Conservation (phyloP, 768 basidiomycete genomes). For the Mycena galopus region DNA sequence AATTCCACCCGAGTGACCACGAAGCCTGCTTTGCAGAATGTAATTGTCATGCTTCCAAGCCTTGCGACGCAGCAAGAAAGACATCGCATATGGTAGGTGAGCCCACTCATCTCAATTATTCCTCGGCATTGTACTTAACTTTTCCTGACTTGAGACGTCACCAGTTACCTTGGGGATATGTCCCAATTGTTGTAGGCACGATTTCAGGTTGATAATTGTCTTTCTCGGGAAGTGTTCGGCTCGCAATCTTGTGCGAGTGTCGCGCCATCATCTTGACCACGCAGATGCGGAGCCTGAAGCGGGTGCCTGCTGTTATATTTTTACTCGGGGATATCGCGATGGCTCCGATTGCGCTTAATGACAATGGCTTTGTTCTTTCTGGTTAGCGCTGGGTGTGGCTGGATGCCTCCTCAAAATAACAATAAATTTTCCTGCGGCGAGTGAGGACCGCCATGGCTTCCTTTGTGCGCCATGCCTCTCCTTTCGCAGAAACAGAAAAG, state of each 20-base stretch:
- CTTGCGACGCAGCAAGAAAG: conserved; percentile 16
- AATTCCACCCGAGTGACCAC: conserved; percentile 32
- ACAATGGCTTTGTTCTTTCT: neutral
- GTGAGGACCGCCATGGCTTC: conserved; percentile 20
- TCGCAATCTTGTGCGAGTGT: neutral
- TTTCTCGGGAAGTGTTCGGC: conserved; percentile 7
- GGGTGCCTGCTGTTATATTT: neutral
- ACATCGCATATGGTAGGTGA: conserved; percentile 15
- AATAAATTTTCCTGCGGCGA: conserved; percentile 15
- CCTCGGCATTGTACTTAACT: conserved; percentile 13
- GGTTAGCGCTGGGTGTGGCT: too few species aligned
- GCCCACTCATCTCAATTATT: conserved; percentile 7
- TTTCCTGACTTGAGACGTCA: neutral
- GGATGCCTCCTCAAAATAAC: neutral
- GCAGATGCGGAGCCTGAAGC: conserved; percentile 1
- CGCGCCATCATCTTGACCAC: conserved; percentile 2
- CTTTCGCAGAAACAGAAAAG: conserved; percentile 24
- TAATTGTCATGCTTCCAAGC: conserved; percentile 22
- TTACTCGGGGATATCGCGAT: conserved; percentile 12
- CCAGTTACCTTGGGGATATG: conserved; percentile 18
- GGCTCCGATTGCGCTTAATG: neutral
- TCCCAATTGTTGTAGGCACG: conserved; percentile 15
- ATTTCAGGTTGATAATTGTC: conserved; percentile 10
- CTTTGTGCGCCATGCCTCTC: conserved; percentile 12
- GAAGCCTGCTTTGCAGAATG: conserved; percentile 16